phyloP scores from a whole-genome alignment of 495 filamentous ascomycete genomes.

The Lophiostoma macrostomum region DNA sequence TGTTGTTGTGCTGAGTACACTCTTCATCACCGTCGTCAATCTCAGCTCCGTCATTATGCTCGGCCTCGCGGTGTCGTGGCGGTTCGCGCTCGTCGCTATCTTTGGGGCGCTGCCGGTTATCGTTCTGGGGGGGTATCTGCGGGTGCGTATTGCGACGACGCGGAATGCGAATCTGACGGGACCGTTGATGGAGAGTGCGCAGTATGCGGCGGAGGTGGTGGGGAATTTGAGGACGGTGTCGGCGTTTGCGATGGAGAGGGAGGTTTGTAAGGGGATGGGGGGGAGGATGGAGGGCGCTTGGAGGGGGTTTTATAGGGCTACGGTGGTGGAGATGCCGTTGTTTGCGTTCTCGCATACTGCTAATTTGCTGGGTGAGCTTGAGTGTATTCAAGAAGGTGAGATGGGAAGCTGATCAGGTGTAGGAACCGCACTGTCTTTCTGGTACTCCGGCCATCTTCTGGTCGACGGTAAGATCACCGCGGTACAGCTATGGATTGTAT shows the following conservation, averaged over 20 bases:
- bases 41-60: conserved; percentile 4
- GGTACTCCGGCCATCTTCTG: neutral
- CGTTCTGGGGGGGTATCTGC: neutral
- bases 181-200: conserved; percentile 2
- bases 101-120: conserved; percentile 10
- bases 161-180: neutral
- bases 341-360: conserved; percentile 8
- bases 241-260: neutral
- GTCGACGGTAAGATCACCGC: neutral
- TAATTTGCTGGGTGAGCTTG: neutral
- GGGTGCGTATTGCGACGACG: neutral
- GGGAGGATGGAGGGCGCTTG: neutral
- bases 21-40: neutral
- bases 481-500: neutral
- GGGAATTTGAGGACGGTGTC: conserved; percentile 9
- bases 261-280: conserved; percentile 1
- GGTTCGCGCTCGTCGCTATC: conserved; percentile 9
- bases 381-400: neutral
- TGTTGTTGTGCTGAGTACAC: conserved; percentile 1
- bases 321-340: neutral
- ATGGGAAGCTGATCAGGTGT: neutral
- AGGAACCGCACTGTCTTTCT: conserved; percentile 6
- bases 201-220: conserved; percentile 3
- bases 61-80: neutral
- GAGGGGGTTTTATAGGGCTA: neutral